Evolutionary conservation across 2,329 filamentous ascomycete genomes (phyloP).

Genomic region (Pseudogymnoascus sp.): DNA sequence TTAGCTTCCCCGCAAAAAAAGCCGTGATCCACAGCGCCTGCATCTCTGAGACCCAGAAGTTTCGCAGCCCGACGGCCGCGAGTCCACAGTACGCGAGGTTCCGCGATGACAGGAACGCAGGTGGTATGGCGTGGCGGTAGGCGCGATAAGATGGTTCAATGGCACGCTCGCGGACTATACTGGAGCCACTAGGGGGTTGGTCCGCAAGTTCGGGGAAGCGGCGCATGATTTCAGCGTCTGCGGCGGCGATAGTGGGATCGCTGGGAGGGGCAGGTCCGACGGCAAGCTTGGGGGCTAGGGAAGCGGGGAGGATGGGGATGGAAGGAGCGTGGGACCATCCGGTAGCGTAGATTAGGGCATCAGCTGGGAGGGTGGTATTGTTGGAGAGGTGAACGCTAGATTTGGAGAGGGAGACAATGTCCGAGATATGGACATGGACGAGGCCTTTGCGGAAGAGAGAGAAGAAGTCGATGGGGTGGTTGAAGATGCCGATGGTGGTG

Average conservation of each 20-base stretch:
- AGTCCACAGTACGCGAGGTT: constrained; percentile 39
- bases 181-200: constrained; percentile 36
- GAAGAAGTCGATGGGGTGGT: constrained; percentile 49
- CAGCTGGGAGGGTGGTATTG: constrained; percentile 38
- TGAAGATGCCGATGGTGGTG: constrained; percentile 49
- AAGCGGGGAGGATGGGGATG: constrained; percentile 35
- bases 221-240: constrained; percentile 21
- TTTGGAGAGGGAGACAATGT: constrained; percentile 39
- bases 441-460: constrained; percentile 43
- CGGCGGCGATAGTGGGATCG: constrained; percentile 36
- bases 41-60: constrained; percentile 32
- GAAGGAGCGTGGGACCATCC: constrained; percentile 49
- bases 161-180: constrained; percentile 21
- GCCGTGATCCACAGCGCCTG: constrained; percentile 55
- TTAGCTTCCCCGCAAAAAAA: constrained; percentile 48
- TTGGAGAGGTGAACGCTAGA: constrained; percentile 42
- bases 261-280: not conserved
- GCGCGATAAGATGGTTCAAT: constrained; percentile 30
- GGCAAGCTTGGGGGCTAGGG: constrained; percentile 8
- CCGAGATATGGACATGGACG: constrained; percentile 43
- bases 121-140: constrained; percentile 38
- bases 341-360: constrained; percentile 46
- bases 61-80: constrained; percentile 34
- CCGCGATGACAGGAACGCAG: constrained; percentile 30
- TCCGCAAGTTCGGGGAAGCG: constrained; percentile 38